A percentile compares a stretch with the other conserved stretches of the same genome.
Evolutionary conservation across 805 yeast genomes (phyloP).

Genomic region (Candida piceae): DNA sequence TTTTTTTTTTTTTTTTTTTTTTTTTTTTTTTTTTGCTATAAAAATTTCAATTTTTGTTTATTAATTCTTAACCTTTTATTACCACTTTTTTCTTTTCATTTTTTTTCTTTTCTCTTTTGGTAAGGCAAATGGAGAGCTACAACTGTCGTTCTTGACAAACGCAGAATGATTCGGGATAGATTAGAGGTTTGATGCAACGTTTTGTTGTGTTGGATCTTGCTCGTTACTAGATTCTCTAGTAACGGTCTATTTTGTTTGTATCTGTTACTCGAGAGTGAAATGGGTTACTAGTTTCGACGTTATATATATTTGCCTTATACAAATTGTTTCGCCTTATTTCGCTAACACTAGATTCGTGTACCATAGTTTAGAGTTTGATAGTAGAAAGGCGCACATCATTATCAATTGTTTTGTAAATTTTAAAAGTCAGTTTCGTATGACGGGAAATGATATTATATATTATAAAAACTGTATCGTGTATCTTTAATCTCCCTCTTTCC

Average conservation of each 20-base stretch:
- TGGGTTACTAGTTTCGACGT: conserved; percentile 2
- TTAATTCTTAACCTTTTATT: background rate
- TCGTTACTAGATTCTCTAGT: background rate
- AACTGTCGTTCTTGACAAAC: conserved; percentile 3
- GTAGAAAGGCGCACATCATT: conserved; percentile 32
- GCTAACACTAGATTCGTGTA: conserved; percentile 32
- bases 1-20: no score
- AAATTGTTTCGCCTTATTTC: conserved; percentile 27
- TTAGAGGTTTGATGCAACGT: background rate
- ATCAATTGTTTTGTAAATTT: no score
- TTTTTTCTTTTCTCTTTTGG: background rate
- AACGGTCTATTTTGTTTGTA: conserved; percentile 1
- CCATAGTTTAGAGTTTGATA: conserved; percentile 35
- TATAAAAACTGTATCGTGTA: no score
- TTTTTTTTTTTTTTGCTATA: background rate
- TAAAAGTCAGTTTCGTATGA: no score
- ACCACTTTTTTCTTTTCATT: background rate
- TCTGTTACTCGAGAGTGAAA: conserved; percentile 4
- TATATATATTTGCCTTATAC: background rate
- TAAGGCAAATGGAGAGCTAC: conserved; percentile 1
- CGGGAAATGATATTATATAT: no score
- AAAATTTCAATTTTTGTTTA: background rate
- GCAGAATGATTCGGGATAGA: conserved; percentile 1
- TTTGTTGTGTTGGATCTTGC: background rate
- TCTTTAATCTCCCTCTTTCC: no score